These are phyloP conservation scores for Phyllosticta capitalensis DNA, from an alignment of 2,329 filamentous ascomycete genomes.

Conservation along the genomic window DNA sequence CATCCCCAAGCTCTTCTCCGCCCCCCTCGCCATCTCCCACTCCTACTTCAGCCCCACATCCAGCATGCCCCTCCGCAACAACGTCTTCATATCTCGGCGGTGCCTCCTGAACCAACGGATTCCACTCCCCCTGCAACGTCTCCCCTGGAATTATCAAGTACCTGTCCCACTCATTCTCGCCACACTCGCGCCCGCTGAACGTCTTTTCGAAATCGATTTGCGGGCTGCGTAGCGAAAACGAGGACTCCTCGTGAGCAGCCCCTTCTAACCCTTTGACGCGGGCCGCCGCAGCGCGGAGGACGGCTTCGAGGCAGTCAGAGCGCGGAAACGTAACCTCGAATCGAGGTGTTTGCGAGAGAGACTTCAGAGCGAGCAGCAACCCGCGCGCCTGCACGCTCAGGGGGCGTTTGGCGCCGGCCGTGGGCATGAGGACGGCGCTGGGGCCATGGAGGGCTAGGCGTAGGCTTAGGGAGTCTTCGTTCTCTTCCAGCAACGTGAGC, in stretches of 20 bases:
- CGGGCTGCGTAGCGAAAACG: neutral
- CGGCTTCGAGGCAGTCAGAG: neutral
- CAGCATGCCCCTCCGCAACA: neutral
- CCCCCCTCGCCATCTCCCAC: neutral
- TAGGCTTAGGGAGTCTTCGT: neutral
- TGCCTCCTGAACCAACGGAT: neutral
- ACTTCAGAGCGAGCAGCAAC: neutral
- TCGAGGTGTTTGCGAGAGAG: neutral
- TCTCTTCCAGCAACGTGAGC: neutral
- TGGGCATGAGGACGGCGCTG: neutral
- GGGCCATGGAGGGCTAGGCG: neutral
- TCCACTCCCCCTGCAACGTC: neutral
- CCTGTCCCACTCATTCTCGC: neutral
- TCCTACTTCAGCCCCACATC: neutral
- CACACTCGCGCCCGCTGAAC: neutral
- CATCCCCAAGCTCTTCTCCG: neutral
- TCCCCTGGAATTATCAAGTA: neutral
- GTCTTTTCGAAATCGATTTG: neutral
- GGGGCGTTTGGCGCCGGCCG: neutral
- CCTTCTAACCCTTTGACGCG: neutral
- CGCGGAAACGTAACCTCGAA: neutral
- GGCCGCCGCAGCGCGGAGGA: neutral
- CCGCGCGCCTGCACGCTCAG: neutral
- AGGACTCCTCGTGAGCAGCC: no score
- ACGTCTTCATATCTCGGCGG: neutral